These are phyloP conservation scores for Kluyveromyces aestuarii DNA, from an alignment of 805 yeast genomes.

Conservation along the genomic window DNA sequence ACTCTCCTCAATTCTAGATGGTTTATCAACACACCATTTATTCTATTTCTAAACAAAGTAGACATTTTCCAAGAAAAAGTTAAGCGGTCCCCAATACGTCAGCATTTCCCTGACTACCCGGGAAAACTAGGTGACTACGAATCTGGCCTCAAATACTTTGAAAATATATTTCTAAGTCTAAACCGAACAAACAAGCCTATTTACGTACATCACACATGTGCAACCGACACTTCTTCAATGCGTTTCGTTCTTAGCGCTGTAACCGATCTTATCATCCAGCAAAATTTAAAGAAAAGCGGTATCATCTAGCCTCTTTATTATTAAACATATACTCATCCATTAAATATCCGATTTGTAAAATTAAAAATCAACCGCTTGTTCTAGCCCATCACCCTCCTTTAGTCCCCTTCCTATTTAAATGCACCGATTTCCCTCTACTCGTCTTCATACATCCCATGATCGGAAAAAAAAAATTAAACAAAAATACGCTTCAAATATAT, in stretches of 20 bases:
- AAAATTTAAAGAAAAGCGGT: slow-evolving; percentile 72
- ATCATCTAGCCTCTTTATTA: slow-evolving; percentile 34
- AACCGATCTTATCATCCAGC: slow-evolving; percentile 82
- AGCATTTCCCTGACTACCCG: slow-evolving; percentile 69
- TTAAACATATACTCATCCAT: too few relatives aligned
- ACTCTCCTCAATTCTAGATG: slow-evolving; percentile 76
- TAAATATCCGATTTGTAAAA: too few relatives aligned
- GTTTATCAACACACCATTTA: slow-evolving; percentile 81
- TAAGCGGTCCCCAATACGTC: slow-evolving; percentile 50
- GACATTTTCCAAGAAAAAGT: slow-evolving; percentile 75
- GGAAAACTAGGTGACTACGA: slow-evolving; percentile 58
- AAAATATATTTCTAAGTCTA: slow-evolving; percentile 50
- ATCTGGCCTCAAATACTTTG: slow-evolving; percentile 65
- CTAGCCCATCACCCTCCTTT: background rate
- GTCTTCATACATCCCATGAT: too few relatives aligned
- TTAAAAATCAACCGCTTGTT: background rate
- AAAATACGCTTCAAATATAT: too few relatives aligned
- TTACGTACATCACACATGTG: slow-evolving; percentile 89
- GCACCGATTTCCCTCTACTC: too few relatives aligned
- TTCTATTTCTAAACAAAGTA: slow-evolving; percentile 79
- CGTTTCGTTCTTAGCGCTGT: slow-evolving; percentile 85
- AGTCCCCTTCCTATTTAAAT: background rate
- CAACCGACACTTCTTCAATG: slow-evolving; percentile 88
- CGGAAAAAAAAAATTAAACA: too few relatives aligned
- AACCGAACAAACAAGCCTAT: slow-evolving; percentile 63